phyloP scores from a whole-genome alignment of 805 yeast genomes.

The Saccharomycopsis fibuligera region DNA sequence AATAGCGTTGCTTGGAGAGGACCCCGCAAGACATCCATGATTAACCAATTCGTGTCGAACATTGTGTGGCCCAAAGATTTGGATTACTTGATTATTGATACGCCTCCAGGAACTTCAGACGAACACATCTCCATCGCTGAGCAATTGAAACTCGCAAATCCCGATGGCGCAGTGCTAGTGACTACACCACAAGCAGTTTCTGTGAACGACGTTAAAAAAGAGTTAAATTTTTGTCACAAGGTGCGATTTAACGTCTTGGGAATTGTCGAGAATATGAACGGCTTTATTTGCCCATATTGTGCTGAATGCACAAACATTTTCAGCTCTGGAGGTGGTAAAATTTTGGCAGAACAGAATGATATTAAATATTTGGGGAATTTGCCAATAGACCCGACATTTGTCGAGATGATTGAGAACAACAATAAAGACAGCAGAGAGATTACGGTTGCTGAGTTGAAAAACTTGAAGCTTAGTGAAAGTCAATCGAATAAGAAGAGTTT shows the following conservation, averaged over 20 bases:
- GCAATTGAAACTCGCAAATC: conserved; percentile 60
- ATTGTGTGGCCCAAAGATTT: conserved; percentile 65
- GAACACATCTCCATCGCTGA: conserved; percentile 97
- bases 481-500: conserved; percentile 23
- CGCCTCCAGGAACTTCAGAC: conserved; percentile 98
- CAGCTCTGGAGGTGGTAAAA: conserved; percentile 86
- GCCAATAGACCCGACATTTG: conserved; percentile 91
- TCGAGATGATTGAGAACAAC: conserved; percentile 75
- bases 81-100: conserved; percentile 86
- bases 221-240: conserved; percentile 84
- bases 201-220: conserved; percentile 90
- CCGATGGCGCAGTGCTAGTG: conserved; percentile 91
- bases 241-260: conserved; percentile 80
- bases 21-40: conserved; percentile 97
- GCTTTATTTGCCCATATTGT: conserved; percentile 92
- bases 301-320: conserved; percentile 88
- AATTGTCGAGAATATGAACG: conserved; percentile 92
- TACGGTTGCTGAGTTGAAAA: not conserved
- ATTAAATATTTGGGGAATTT: conserved; percentile 76
- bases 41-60: conserved; percentile 84
- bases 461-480: not conserved
- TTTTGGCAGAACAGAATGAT: conserved; percentile 53
- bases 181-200: conserved; percentile 96
- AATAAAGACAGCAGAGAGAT: conserved; percentile 30
- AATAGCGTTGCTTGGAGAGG: conserved; percentile 97